Base-by-base conservation (phyloP, 202 grass and related monocot species). In the Dendrocalamus latiflorus region DNA sequence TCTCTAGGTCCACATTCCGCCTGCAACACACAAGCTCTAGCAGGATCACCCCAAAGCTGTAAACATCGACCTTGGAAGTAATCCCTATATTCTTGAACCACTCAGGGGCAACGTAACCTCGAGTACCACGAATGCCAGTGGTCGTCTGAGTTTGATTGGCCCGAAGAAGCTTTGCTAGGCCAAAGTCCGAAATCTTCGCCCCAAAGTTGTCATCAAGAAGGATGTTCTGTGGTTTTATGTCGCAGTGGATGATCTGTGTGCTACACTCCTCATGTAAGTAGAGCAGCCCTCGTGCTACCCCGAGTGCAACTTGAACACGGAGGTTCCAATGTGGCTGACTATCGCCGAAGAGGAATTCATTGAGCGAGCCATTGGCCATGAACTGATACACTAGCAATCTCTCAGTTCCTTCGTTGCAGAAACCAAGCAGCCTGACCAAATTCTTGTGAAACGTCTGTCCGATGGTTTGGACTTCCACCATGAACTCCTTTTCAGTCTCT, bases 171-270 rank as follows among this genome's bases (percentile, higher is more conserved):
- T 97, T 97, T 3, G 94, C 91, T 47, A 97, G 76, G 22, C 94
- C 94, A 28, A 97, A 97, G 48, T 97, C 88, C 9, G 94, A 83
- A 48, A 97, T 97, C 79, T 88, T 93, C 0, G 94, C 81, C 22
- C 45, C 74, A 1, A 88, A 83, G 18, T 83, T 56, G 1, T 74
- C 74, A 4, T 91, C 86, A 0, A 97, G 78, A 50, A 97, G 86
- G 43, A 97, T 89, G 70, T 97, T 97, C 65, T 89, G 86, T 5
- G 93, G 89, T 70, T 97, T 97, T 70, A 93, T 93, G 48, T 97
- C 91, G 18, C 94, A 97, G 64, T 93, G 94, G 43, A 97, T 91
- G 57, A 97, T 90, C 79, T 97, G 94, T 15, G 65, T 75, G 71
- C 71, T 65, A 21, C 94, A 97, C 59, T 93, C 94, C 43, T 97